Evolutionary conservation across 495 filamentous ascomycete species (phyloP), one percentile per base, ranked within the genome.

Genomic region (Lepraria neglecta): DNA sequence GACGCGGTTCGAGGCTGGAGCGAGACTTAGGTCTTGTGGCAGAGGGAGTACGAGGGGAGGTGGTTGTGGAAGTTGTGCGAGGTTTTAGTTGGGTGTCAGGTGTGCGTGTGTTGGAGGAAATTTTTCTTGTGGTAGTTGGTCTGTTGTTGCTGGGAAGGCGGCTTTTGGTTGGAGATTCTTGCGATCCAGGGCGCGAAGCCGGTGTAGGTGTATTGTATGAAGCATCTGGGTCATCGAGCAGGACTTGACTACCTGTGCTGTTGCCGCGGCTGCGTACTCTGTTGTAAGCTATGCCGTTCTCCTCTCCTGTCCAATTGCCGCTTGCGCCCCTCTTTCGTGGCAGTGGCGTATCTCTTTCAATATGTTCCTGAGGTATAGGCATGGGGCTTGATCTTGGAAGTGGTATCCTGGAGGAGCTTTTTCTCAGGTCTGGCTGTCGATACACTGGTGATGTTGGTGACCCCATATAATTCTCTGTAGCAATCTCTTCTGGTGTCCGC

Each of bases 401-500:
- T 0, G 94, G 94, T 64, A 98, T 97, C 28, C 88, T 81, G 31
- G 92, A 97, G 2, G 77, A 77, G 67, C 76, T 78, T 64, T 78
- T 78, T 19, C 77, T 72, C 10, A 77, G 64, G 42, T 71, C 72
- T 11, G 74, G 74, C 64, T 78, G 72, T 43, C 68, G 74, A 57
- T 80, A 77, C 42, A 78, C 66, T 51, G 67, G 70, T 31, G 72
- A 67, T 7, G 73, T 69, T 30, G 40, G 60, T 11, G 64, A 78
- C 40, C 75, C 75, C 42, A 77, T 75, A 31, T 74, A 71, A 55
- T 63, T 73, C 33, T 91, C 86, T 27, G 86, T 82, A 12, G 87
- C 85, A 64, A 88, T 86, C 65, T 96, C 92, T 67, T 92, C 87
- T 7, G 89, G 88, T 40, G 82, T 82, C 59, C 90, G 84, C 45